Conservation (phyloP, 768 basidiomycete genomes). For the Clathrus columnatus region DNA sequence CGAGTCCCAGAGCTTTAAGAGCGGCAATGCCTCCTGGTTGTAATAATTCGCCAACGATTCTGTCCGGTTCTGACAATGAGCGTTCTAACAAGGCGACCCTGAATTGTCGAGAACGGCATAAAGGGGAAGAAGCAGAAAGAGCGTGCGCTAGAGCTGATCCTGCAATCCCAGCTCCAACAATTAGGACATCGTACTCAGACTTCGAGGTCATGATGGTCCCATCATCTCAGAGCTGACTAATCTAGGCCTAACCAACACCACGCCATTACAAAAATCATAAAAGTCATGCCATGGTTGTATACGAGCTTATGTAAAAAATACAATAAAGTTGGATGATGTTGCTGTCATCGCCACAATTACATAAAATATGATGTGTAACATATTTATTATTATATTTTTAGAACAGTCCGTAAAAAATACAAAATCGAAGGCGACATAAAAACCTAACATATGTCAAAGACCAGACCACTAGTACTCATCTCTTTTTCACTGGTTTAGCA, state of each 20-base stretch:
- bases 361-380: too few species aligned
- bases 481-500: conserved; percentile 12
- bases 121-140: conserved; percentile 46
- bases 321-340: too few species aligned
- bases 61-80: conserved; percentile 85
- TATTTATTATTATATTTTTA: too few species aligned
- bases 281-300: too few species aligned
- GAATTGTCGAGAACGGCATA: conserved; percentile 34
- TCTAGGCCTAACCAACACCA: neutral
- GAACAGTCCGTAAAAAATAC: neutral
- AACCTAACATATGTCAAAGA: too few species aligned
- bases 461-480: too few species aligned
- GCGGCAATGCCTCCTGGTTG: conserved; percentile 87
- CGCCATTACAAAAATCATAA: neutral
- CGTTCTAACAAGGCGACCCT: conserved; percentile 83
- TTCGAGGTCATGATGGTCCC: neutral
- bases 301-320: too few species aligned
- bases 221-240: neutral
- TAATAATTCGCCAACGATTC: conserved; percentile 94
- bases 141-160: conserved; percentile 83
- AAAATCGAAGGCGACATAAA: neutral
- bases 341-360: too few species aligned
- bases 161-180: conserved; percentile 89
- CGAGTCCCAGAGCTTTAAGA: conserved; percentile 69
- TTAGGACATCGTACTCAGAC: conserved; percentile 60